phyloP scores from a whole-genome alignment of 108 stramenopile genomes.

The Skeletonema marinoi region DNA sequence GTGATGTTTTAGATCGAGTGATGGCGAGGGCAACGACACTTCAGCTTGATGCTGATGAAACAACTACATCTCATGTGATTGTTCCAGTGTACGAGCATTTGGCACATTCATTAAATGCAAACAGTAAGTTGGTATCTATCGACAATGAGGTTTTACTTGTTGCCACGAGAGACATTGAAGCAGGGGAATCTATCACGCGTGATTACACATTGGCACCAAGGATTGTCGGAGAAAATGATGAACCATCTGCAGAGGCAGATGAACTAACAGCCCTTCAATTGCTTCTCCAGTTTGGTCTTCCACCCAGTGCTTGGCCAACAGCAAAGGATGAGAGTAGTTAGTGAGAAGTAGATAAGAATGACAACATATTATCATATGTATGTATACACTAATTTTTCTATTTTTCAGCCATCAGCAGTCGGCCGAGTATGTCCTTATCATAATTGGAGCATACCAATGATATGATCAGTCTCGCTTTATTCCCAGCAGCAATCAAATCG shows the following conservation, averaged over 20 bases:
- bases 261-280: slow-evolving; percentile 18
- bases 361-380: too few species aligned
- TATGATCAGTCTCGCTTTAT: slow-evolving; percentile 28
- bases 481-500: slow-evolving; percentile 26
- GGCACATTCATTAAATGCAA: slow-evolving; percentile 28
- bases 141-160: slow-evolving; percentile 26
- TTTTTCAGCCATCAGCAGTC: slow-evolving; percentile 3
- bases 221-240: slow-evolving; percentile 1
- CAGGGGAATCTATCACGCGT: slow-evolving; percentile 33
- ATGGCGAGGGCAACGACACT: slow-evolving; percentile 21
- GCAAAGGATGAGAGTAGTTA: background rate
- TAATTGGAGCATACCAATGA: slow-evolving; percentile 26
- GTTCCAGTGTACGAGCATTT: slow-evolving; percentile 32
- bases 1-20: slow-evolving; percentile 20
- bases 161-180: slow-evolving; percentile 29
- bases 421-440: slow-evolving; percentile 34
- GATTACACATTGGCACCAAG: slow-evolving; percentile 26
- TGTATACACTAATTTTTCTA: background rate
- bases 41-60: slow-evolving; percentile 16
- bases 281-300: slow-evolving; percentile 30
- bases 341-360: background rate
- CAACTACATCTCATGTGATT: slow-evolving; percentile 6
- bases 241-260: background rate
- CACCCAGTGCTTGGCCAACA: slow-evolving; percentile 30
- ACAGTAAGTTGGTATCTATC: slow-evolving; percentile 18